Base-by-base conservation (phyloP, 2,329 filamentous ascomycete species). In the Claviceps sp. region DNA sequence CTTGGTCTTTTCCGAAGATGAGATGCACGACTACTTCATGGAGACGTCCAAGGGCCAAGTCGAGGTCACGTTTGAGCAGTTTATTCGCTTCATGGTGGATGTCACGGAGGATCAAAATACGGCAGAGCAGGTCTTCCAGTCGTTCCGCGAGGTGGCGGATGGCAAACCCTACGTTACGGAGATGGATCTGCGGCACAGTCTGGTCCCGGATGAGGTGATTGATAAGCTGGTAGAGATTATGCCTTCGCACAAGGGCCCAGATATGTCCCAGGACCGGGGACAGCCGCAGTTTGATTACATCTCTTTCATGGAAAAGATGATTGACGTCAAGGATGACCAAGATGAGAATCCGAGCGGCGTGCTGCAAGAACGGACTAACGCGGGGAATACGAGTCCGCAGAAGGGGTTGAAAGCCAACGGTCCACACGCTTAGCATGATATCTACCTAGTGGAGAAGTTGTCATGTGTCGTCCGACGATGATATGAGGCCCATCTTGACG, bases 91-190 rank as follows among this genome's bases (percentile, higher is more conserved):
- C 76, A 98, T 98, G 93, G 93, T 98, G 47, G 89, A 95, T 60
- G 93, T 96, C 48, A 98, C 93, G 13, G 93, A 98, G 70, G 93
- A 98, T 65, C 93, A 98, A 71, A 96, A 98, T 67, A 96, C 90
- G 4, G 93, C 93, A 13, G 93, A 97, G 69, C 93, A 98, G 68
- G 93, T 98, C 5, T 97, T 93, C 73, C 91, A 98, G 71, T 94
- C 87, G 57, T 98, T 98, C 79, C 82, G 84, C 53, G 93, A 98
- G 70, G 93, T 98, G 46, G 93, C 93, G 18, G 93, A 98, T 71
- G 93, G 93, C 58, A 98, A 98, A 75, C 90, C 91, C 11, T 98
- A 98, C 67, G 93, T 98, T 42, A 98, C 93, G 5, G 93, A 98
- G 71, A 86, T 98, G 73, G 93, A 98, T 67, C 78, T 98, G 53